A percentile compares a stretch with the other conserved stretches of the same genome.
These are phyloP conservation scores for Entelexis paramagnoliae DNA, from an alignment of 1,139 yeast species.

Conservation along the genomic window DNA sequence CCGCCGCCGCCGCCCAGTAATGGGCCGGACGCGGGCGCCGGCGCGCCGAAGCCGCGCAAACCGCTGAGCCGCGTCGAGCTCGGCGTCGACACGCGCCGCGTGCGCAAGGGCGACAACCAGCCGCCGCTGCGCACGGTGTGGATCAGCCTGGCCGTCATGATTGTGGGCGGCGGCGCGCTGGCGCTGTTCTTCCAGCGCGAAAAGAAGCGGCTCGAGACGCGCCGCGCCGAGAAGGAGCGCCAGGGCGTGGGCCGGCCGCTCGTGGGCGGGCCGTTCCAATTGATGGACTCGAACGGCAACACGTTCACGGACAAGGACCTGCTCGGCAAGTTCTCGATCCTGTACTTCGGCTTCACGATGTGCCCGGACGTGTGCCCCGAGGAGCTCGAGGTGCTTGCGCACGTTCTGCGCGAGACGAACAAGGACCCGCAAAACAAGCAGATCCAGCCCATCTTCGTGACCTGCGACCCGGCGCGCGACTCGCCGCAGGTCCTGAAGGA, in stretches of 20 bases:
- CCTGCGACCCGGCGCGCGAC: constrained; percentile 95
- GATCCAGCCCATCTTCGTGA: constrained; percentile 76
- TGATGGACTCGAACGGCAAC: constrained; percentile 60
- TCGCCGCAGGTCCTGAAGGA: constrained; percentile 69
- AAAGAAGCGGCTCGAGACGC: constrained; percentile 60
- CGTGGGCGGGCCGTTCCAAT: constrained; percentile 79
- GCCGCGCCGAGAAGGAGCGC: constrained; percentile 69
- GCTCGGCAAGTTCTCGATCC: constrained; percentile 62
- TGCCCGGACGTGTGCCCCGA: constrained; percentile 99
- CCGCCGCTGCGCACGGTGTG: constrained; percentile 69
- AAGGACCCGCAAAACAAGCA: constrained; percentile 35
- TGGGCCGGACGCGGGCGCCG: neutral
- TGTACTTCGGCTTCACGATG: constrained; percentile 91
- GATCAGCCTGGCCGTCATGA: constrained; percentile 64
- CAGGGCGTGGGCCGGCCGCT: constrained; percentile 85
- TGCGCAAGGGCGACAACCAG: constrained; percentile 30
- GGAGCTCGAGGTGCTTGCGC: constrained; percentile 82
- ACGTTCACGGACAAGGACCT: constrained; percentile 67
- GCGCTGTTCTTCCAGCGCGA: constrained; percentile 62
- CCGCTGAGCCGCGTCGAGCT: constrained; percentile 47
- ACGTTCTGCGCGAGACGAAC: constrained; percentile 50
- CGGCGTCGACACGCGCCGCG: constrained; percentile 35
- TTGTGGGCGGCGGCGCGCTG: constrained; percentile 58
- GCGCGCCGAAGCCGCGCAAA: constrained; percentile 30
- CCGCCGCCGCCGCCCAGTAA: neutral